phyloP scores from a whole-genome alignment of 2,329 filamentous ascomycete species.

The Ophiosphaerella korrae region DNA sequence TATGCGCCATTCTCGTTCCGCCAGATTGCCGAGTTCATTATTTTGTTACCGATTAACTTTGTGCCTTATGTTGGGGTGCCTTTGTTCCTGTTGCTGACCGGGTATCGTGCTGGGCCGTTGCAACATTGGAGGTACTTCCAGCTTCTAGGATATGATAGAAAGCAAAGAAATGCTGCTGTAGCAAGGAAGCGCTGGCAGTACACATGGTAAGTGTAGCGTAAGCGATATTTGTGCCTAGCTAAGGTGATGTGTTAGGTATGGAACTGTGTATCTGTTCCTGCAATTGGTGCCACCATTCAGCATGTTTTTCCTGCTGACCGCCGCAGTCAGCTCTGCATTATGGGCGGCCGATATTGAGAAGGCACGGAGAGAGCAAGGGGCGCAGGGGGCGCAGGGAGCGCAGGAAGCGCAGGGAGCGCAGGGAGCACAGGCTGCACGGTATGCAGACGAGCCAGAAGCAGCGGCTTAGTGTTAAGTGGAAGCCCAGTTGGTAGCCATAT shows the following conservation, averaged over 20 bases:
- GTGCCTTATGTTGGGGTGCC: slow-evolving; percentile 82
- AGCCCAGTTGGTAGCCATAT: too few relatives aligned
- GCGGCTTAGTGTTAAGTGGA: slow-evolving; percentile 16
- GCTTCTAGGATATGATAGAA: slow-evolving; percentile 73
- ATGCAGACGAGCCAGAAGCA: slow-evolving; percentile 37
- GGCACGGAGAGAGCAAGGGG: slow-evolving; percentile 28
- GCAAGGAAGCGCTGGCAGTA: slow-evolving; percentile 76
- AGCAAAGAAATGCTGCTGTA: slow-evolving; percentile 74
- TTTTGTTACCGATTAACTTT: slow-evolving; percentile 74
- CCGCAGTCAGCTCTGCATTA: slow-evolving; percentile 80
- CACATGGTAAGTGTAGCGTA: slow-evolving; percentile 65
- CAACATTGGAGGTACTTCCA: slow-evolving; percentile 92
- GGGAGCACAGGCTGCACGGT: slow-evolving; percentile 23
- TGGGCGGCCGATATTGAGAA: slow-evolving; percentile 81
- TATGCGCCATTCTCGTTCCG: slow-evolving; percentile 89
- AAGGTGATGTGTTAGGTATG: slow-evolving; percentile 62
- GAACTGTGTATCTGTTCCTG: slow-evolving; percentile 79
- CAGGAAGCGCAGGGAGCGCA: slow-evolving; percentile 31
- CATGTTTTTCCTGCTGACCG: slow-evolving; percentile 94
- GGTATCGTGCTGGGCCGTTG: slow-evolving; percentile 83
- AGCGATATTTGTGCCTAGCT: slow-evolving; percentile 1
- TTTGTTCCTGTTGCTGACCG: slow-evolving; percentile 85
- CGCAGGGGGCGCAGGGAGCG: too few relatives aligned
- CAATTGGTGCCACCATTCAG: slow-evolving; percentile 88
- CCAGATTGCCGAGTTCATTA: slow-evolving; percentile 85